phyloP scores from a whole-genome alignment of 225 moss, liverwort and hornwort genomes.

The Pseudoscleropodium purum region DNA sequence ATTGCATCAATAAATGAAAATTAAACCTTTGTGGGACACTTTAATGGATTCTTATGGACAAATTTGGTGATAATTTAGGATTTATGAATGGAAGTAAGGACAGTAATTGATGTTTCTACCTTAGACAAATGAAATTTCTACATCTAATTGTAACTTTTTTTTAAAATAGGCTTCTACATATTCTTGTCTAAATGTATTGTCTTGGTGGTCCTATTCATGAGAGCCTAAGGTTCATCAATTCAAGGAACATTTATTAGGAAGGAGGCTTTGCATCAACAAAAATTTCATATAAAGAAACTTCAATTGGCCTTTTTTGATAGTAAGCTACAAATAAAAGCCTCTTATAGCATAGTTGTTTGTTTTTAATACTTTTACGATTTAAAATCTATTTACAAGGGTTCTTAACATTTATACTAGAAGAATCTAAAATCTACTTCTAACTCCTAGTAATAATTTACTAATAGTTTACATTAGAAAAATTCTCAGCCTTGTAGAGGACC shows the following conservation, averaged over 20 bases:
- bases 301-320: fast-evolving
- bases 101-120: too few species aligned
- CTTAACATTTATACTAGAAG: fast-evolving
- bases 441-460: fast-evolving
- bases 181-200: neutral
- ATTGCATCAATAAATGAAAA: too few species aligned
- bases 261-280: neutral
- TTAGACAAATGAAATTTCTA: too few species aligned
- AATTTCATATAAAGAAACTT: neutral
- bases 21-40: too few species aligned
- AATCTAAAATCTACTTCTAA: neutral
- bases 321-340: fast-evolving
- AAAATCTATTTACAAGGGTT: fast-evolving
- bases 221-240: neutral
- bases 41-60: too few species aligned
- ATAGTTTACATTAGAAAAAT: neutral
- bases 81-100: too few species aligned
- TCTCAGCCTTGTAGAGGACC: too few species aligned
- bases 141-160: neutral
- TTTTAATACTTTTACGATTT: neutral
- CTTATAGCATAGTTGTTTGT: fast-evolving
- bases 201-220: fast-evolving
- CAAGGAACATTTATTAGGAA: fast-evolving
- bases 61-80: too few species aligned
- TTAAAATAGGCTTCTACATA: fast-evolving